Evolutionary conservation across 2,329 filamentous ascomycete genomes (phyloP), one percentile per base, ranked within the genome.

Genomic region (Berkeleyomyces basicola): DNA sequence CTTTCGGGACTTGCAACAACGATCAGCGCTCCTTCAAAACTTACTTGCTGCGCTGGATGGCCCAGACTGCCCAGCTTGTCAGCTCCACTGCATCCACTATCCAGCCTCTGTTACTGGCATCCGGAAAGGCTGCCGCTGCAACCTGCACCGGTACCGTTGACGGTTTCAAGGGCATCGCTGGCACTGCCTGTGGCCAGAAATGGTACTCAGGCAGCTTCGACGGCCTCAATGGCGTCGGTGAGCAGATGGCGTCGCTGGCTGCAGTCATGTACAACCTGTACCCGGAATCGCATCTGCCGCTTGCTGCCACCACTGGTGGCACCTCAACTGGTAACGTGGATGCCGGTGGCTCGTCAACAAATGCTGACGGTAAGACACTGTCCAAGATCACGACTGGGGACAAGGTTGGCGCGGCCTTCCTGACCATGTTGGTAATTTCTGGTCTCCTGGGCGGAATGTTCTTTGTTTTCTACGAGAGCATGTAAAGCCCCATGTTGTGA

Each of bases 1-100:
- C 72, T 6, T 72, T 72, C 63, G 73, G 74, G 62, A 76, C 75
- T 36, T 91, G 87, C 77, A 81, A 88, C 73, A 78, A 78, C 66
- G 86, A 90, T 71, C 85, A 90, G 74, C 79, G 80, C 68, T 83
- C 79, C 58, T 90, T 90, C 81, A 90, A 90, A 74, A 86, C 84
- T 9, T 90, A 88, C 71, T 76, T 89, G 36, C 73, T 82, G 36
- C 83, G 87, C 53, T 90, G 85, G 82, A 72, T 85, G 70, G 78
- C 81, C 0, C 74, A 74, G 16, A 79, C 81, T 1, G 72, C 77
- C 5, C 77, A 80, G 69, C 70, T 85, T 68, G 81, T 79, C 1
- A 79, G 82, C 0, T 75, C 77, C 66, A 80, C 78, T 1, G 74
- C 72, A 64, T 71, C 76, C 58, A 72, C 69, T 3, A 78, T 85